phyloP scores from a whole-genome alignment of 306 rosid species.

The Acacia acuminata region DNA sequence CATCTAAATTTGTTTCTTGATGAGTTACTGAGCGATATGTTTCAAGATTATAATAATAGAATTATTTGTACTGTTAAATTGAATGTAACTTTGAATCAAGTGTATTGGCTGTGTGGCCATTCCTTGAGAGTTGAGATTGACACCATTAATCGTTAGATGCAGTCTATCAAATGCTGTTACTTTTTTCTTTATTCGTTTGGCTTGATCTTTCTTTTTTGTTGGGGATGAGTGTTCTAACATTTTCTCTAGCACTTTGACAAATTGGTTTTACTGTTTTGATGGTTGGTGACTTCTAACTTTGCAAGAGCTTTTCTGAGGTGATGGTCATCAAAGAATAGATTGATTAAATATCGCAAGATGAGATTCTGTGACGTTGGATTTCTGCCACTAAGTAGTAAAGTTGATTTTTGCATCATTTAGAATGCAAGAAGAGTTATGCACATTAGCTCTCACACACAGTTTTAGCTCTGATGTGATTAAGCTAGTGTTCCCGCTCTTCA shows the following conservation, averaged over 20 bases:
- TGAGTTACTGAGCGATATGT: neutral
- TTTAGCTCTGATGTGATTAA: neutral
- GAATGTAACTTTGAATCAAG: slow-evolving; percentile 37
- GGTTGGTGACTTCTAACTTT: neutral
- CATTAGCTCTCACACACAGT: neutral
- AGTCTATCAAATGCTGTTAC: neutral
- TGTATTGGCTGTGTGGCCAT: slow-evolving; percentile 17
- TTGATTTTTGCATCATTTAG: slow-evolving; percentile 11
- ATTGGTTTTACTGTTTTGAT: neutral
- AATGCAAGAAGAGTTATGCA: slow-evolving; percentile 6
- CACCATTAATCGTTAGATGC: slow-evolving; percentile 1
- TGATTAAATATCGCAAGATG: slow-evolving; percentile 7
- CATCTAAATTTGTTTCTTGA: neutral
- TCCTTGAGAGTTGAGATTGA: neutral
- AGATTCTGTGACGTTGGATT: neutral
- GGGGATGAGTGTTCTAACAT: neutral
- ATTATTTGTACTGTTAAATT: slow-evolving; percentile 9
- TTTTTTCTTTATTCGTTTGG: slow-evolving; percentile 1
- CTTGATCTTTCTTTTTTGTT: neutral
- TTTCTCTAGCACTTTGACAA: neutral
- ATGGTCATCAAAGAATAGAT: neutral
- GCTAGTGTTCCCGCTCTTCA: neutral
- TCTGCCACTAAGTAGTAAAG: neutral
- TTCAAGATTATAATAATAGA: slow-evolving; percentile 1
- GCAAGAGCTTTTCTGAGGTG: neutral